Conservation (phyloP, 116 monocot genomes). For the Trichopus zeylanicus region DNA sequence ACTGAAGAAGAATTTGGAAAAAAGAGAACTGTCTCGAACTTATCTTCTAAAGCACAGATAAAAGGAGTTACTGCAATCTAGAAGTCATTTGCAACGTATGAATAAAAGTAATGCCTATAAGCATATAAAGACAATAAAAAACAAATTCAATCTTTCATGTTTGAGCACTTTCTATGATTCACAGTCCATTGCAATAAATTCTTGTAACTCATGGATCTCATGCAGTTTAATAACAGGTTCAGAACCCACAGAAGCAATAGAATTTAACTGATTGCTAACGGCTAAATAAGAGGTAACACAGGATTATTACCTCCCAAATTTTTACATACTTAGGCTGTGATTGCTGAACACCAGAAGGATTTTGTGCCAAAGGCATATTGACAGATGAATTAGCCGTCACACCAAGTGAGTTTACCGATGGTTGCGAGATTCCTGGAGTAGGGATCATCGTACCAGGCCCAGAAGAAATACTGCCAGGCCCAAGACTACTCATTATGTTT, state of each 20-base stretch:
- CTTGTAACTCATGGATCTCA: neutral
- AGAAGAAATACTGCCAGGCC: constrained; percentile 48
- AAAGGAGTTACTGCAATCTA: too few species aligned
- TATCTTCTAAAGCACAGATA: too few species aligned
- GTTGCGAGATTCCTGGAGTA: constrained; percentile 88
- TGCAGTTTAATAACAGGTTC: neutral
- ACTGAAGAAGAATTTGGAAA: too few species aligned
- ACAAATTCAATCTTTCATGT: neutral
- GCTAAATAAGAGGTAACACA: neutral
- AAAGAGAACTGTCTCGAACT: too few species aligned
- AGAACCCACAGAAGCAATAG: neutral
- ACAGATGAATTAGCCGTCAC: constrained; percentile 41
- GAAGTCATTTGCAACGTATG: too few species aligned
- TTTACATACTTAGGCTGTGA: constrained; percentile 66
- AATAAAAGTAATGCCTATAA: too few species aligned
- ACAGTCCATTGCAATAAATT: neutral
- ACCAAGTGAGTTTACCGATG: constrained; percentile 46
- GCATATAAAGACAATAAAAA: too few species aligned
- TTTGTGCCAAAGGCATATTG: constrained; percentile 57
- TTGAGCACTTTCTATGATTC: neutral
- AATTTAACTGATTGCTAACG: neutral
- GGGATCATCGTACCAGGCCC: constrained; percentile 89
- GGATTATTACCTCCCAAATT: constrained; percentile 88
- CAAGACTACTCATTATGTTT: constrained; percentile 50
- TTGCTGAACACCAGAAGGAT: constrained; percentile 56